A percentile compares a stretch with the other conserved stretches of the same genome.
These are phyloP conservation scores for Crataegus laevigata DNA, from an alignment of 306 rosid genomes.

Conservation along the genomic window DNA sequence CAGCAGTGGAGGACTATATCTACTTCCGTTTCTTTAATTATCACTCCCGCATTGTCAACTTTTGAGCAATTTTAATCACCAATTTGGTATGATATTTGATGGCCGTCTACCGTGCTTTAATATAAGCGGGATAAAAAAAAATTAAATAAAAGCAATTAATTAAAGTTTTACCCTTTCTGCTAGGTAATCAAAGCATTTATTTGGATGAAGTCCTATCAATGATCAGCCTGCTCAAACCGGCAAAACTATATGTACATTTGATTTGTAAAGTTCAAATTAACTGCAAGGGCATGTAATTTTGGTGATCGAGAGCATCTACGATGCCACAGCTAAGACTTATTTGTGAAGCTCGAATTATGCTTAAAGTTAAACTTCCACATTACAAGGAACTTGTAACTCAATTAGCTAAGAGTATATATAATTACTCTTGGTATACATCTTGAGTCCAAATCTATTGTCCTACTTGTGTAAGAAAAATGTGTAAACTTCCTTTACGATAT, in stretches of 20 bases:
- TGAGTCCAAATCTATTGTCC: no score
- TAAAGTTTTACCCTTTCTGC: neutral
- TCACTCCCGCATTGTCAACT: neutral
- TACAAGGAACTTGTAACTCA: no score
- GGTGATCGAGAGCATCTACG: neutral
- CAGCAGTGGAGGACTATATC: neutral
- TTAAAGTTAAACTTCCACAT: no score
- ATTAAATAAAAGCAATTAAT: neutral
- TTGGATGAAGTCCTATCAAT: neutral
- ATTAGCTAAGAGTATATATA: no score
- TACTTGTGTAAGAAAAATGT: no score
- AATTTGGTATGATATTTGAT: neutral
- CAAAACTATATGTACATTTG: neutral
- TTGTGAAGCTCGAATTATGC: no score
- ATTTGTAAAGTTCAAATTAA: neutral
- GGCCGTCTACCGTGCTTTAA: neutral
- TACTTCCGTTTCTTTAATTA: neutral
- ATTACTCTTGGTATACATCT: no score
- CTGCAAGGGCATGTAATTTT: neutral
- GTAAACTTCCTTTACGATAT: neutral
- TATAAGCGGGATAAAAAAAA: neutral
- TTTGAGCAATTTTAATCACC: neutral
- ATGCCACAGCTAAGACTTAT: neutral
- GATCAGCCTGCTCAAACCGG: neutral
- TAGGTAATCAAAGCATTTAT: constrained; percentile 8